A percentile compares a stretch with the other conserved stretches of the same genome.
These are phyloP conservation scores for Zizania latifolia DNA, from an alignment of 176 grass and related monocot genomes.

Conservation along the genomic window DNA sequence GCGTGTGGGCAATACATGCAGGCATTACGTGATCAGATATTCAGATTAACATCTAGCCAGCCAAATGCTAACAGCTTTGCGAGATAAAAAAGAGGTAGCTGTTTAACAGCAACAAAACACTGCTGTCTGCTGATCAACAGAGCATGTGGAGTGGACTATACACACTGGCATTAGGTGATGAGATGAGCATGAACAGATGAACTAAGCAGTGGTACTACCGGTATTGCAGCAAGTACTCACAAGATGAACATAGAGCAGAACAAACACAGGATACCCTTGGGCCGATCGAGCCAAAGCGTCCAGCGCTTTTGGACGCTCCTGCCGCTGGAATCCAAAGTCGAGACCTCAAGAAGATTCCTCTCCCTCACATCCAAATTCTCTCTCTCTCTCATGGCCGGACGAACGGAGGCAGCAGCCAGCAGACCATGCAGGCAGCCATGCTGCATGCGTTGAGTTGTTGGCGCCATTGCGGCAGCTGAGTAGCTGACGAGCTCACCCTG, in stretches of 20 bases:
- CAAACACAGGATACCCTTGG: not conserved
- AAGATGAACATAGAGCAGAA: not conserved
- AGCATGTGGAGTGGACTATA: not conserved
- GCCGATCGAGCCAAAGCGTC: not conserved
- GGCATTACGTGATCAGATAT: too few relatives aligned
- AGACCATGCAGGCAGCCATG: too few relatives aligned
- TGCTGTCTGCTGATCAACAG: not conserved
- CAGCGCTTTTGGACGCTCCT: constrained; percentile 17
- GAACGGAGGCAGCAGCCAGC: too few relatives aligned
- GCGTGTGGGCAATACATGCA: not conserved
- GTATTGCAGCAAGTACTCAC: not conserved
- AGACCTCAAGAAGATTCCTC: constrained; percentile 14
- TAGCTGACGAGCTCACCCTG: not conserved
- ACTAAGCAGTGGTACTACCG: too few relatives aligned
- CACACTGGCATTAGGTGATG: not conserved
- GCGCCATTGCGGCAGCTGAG: not conserved
- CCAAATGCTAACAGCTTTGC: not conserved
- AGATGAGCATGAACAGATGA: too few relatives aligned
- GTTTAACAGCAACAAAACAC: not conserved
- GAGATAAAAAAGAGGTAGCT: not conserved
- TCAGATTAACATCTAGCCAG: not conserved
- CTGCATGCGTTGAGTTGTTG: not conserved
- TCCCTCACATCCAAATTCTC: not conserved
- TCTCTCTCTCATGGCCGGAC: not conserved
- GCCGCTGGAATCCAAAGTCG: constrained; percentile 27